Evolutionary conservation across 305 asterid genomes (phyloP).

Genomic region (Fraxinus ornus): DNA sequence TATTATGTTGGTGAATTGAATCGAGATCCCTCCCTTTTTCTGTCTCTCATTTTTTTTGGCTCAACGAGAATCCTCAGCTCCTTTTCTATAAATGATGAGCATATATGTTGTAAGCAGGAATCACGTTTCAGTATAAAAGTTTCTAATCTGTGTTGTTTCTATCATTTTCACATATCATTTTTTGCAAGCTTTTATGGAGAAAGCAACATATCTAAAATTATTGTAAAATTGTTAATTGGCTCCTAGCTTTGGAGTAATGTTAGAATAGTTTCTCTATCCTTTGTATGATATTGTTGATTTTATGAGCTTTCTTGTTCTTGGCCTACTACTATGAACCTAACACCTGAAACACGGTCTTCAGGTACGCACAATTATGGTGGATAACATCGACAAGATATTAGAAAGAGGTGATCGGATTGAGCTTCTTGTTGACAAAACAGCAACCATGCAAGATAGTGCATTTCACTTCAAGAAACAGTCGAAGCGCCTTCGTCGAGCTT

Average conservation of each 20-base stretch:
- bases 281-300: neutral
- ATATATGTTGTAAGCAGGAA: neutral
- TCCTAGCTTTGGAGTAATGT: conserved; percentile 5
- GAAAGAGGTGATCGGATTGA: conserved; percentile 96
- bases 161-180: neutral
- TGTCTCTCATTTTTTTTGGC: neutral
- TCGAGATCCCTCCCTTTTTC: neutral
- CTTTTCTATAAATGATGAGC: conserved; percentile 3
- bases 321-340: conserved; percentile 3
- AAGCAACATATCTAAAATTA: neutral
- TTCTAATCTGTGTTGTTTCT: neutral
- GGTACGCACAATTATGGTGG: conserved; percentile 95
- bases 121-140: neutral
- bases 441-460: conserved; percentile 94
- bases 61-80: conserved; percentile 5
- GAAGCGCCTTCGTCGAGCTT: conserved; percentile 83
- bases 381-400: conserved; percentile 89
- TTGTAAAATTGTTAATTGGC: neutral
- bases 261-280: conserved; percentile 6
- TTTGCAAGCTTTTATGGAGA: neutral
- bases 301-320: conserved; percentile 8
- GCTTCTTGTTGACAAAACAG: conserved; percentile 93
- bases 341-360: conserved; percentile 32
- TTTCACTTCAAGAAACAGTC: conserved; percentile 98
- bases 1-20: neutral